phyloP scores from a whole-genome alignment of 2,329 filamentous ascomycete species.

The Periconia macrospinosa region DNA sequence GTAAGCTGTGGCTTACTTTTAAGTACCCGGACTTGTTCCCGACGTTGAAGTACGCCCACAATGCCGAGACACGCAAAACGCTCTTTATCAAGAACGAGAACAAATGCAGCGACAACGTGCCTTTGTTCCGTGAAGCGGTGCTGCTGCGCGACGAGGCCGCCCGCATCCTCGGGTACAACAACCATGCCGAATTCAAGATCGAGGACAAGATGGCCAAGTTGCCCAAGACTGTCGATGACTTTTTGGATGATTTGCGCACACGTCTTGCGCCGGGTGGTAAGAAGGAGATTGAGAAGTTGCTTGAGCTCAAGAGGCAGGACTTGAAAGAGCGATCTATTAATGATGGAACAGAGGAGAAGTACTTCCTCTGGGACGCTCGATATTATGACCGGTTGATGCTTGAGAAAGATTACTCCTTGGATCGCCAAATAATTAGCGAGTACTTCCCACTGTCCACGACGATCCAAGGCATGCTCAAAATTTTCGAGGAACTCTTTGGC shows the following conservation, averaged over 20 bases:
- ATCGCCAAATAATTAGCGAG: constrained; percentile 78
- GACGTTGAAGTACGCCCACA: constrained; percentile 73
- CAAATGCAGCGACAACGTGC: constrained; percentile 74
- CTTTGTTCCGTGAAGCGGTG: constrained; percentile 74
- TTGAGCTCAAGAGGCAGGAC: constrained; percentile 73
- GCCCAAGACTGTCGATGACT: constrained; percentile 70
- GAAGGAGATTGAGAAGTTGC: constrained; percentile 71
- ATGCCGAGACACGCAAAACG: constrained; percentile 68
- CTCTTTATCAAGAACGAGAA: constrained; percentile 78
- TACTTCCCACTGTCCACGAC: constrained; percentile 80
- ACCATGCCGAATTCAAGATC: constrained; percentile 75
- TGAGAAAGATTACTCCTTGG: constrained; percentile 77
- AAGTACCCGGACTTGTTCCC: constrained; percentile 84
- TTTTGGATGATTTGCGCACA: constrained; percentile 69
- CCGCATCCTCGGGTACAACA: constrained; percentile 72
- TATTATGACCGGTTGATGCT: constrained; percentile 82
- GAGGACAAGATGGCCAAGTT: constrained; percentile 87
- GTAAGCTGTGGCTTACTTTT: constrained; percentile 71
- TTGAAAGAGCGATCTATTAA: constrained; percentile 59
- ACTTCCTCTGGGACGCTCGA: constrained; percentile 81
- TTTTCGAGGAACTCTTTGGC: constrained; percentile 82
- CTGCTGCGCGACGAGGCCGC: constrained; percentile 77
- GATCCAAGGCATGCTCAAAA: constrained; percentile 76
- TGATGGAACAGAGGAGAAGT: constrained; percentile 64
- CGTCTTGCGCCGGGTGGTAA: constrained; percentile 69